Conservation (phyloP, 1,284 basidiomycete species). For the Boletus smithii region DNA sequence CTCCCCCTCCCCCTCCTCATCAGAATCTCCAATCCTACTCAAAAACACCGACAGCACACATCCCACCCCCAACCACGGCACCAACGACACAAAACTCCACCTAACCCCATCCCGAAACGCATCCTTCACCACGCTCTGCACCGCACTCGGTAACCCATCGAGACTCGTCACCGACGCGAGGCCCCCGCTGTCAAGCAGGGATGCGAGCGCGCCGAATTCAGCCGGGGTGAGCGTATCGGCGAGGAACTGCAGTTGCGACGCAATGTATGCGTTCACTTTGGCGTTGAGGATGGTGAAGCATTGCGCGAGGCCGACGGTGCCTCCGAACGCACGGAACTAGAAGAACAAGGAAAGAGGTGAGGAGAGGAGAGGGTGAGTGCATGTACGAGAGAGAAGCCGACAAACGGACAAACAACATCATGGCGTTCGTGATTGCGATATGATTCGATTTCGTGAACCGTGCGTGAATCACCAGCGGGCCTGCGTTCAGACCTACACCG, state of each 20-base stretch:
- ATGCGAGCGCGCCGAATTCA: conserved; percentile 28
- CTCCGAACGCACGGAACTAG: conserved; percentile 47
- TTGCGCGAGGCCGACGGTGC: conserved; percentile 50
- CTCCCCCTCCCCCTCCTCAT: background rate
- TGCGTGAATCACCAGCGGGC: conserved; percentile 42
- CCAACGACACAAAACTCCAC: conserved; percentile 45
- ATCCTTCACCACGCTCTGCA: conserved; percentile 37
- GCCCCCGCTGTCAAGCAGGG: conserved; percentile 19
- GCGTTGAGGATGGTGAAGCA: conserved; percentile 46
- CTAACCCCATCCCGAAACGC: conserved; percentile 42
- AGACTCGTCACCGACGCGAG: conserved; percentile 39
- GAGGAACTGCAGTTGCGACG: conserved; percentile 17
- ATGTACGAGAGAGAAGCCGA: too few relatives aligned
- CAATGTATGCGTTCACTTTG: conserved; percentile 39
- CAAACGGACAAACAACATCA: conserved; percentile 44
- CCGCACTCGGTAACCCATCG: conserved; percentile 32
- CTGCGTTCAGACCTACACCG: conserved; percentile 42
- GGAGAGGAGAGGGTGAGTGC: background rate
- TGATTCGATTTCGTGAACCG: conserved; percentile 44
- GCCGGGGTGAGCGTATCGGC: conserved; percentile 30
- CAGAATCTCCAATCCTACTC: conserved; percentile 31
- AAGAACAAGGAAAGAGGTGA: background rate
- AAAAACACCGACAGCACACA: conserved; percentile 40
- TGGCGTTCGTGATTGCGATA: conserved; percentile 42
- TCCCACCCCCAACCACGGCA: conserved; percentile 45